phyloP scores from a whole-genome alignment of 202 grass and related monocot genomes.

The Dendrocalamus latiflorus region DNA sequence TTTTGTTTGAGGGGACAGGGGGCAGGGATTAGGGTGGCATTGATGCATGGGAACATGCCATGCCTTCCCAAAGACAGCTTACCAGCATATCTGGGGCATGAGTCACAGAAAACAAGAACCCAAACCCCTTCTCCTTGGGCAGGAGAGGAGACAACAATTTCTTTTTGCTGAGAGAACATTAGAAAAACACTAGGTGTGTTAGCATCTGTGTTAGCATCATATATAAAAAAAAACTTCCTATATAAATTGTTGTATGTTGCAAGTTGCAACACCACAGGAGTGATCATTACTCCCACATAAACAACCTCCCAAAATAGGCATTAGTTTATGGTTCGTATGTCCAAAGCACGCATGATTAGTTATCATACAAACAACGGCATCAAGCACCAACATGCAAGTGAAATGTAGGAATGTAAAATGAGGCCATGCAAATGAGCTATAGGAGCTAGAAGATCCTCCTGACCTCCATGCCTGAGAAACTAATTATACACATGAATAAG shows the following conservation, averaged over 20 bases:
- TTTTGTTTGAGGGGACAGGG: conserved; percentile 99
- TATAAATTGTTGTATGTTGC: conserved; percentile 17
- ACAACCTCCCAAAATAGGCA: conserved; percentile 27
- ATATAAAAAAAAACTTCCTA: conserved; percentile 21
- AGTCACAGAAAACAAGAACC: conserved; percentile 91
- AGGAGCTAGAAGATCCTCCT: conserved; percentile 58
- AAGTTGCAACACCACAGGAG: conserved; percentile 38
- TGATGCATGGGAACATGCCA: conserved; percentile 65
- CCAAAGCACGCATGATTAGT: conserved; percentile 55
- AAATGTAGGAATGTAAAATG: conserved; percentile 41
- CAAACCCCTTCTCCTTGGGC: conserved; percentile 48
- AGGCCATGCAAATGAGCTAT: conserved; percentile 40
- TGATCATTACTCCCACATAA: conserved; percentile 50
- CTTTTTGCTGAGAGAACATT: conserved; percentile 25
- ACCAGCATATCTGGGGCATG: conserved; percentile 77
- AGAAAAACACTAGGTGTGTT: conserved; percentile 63
- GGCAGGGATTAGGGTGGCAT: conserved; percentile 87
- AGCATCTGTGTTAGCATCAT: conserved; percentile 45
- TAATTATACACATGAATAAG: conserved; percentile 25
- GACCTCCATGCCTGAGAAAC: conserved; percentile 35
- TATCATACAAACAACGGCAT: conserved; percentile 56
- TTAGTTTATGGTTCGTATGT: conserved; percentile 61
- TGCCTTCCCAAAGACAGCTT: conserved; percentile 62
- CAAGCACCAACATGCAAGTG: conserved; percentile 52
- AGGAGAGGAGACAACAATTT: conserved; percentile 35